Evolutionary conservation across 257 asterid genomes (phyloP).

Genomic region (Solanum stenotomum): DNA sequence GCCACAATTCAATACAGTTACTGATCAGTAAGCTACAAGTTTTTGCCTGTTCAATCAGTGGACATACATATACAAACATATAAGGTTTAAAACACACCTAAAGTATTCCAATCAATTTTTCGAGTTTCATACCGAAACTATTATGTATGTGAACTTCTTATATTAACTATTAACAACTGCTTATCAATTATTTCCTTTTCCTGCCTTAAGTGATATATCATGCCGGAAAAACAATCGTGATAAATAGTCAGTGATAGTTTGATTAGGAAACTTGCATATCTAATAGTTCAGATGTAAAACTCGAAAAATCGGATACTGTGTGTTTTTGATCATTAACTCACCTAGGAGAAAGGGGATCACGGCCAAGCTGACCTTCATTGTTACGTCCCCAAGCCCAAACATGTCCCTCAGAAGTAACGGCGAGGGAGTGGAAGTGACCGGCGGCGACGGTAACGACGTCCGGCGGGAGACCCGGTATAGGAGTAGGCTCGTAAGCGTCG

Average conservation of each 20-base stretch:
- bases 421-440: constrained; percentile 94
- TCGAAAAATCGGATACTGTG: neutral
- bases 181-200: neutral
- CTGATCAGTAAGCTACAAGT: neutral
- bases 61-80: neutral
- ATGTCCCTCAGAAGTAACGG: constrained; percentile 67
- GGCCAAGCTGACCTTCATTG: constrained; percentile 70
- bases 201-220: neutral
- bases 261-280: neutral
- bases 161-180: neutral
- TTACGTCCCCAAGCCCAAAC: constrained; percentile 98
- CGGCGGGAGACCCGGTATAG: constrained; percentile 55
- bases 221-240: neutral
- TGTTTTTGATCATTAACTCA: neutral
- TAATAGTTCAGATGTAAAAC: neutral
- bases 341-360: constrained; percentile 53
- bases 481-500: constrained; percentile 88
- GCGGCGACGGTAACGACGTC: constrained; percentile 58
- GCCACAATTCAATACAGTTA: neutral
- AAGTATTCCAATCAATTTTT: neutral
- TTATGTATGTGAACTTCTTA: neutral
- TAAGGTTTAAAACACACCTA: neutral
- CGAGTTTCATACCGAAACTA: neutral
- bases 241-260: neutral
- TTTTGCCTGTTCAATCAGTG: neutral